Conservation (phyloP, 331 rosid genomes). For the Prunus yedoensis region DNA sequence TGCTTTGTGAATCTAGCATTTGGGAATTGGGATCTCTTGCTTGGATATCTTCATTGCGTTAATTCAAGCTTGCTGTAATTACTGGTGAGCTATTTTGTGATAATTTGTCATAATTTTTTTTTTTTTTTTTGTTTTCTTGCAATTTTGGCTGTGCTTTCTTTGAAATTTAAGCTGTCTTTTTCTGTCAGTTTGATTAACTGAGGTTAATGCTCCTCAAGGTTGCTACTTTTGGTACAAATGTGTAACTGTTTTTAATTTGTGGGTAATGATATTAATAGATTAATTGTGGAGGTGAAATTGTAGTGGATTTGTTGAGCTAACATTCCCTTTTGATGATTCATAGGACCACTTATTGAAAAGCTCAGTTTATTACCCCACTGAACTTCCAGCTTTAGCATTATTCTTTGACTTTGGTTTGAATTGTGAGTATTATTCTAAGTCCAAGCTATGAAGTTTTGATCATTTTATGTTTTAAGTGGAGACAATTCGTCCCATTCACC, state of each 20-base stretch:
- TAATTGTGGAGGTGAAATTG: neutral
- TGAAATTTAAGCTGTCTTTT: neutral
- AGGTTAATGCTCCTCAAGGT: constrained; percentile 10
- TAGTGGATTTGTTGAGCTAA: neutral
- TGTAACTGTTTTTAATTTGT: neutral
- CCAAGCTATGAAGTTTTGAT: neutral
- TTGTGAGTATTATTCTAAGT: neutral
- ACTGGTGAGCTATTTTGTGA: constrained; percentile 11
- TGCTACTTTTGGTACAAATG: neutral
- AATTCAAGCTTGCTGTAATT: constrained; percentile 22
- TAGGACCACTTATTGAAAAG: neutral
- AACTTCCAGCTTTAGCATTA: neutral
- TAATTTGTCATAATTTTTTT: neutral
- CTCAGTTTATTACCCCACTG: neutral
- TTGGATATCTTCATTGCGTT: neutral
- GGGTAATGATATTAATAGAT: neutral
- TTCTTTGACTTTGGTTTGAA: neutral
- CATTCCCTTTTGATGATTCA: neutral
- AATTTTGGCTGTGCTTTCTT: neutral
- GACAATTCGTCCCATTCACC: neutral
- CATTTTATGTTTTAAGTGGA: neutral
- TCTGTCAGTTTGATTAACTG: neutral
- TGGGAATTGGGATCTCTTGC: constrained; percentile 24
- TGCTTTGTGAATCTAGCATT: constrained; percentile 15
- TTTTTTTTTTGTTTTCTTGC: constrained; percentile 1